Evolutionary conservation across 2,329 filamentous ascomycete genomes (phyloP), one percentile per base, ranked within the genome.

Genomic region (Aspergillus chevalieri): DNA sequence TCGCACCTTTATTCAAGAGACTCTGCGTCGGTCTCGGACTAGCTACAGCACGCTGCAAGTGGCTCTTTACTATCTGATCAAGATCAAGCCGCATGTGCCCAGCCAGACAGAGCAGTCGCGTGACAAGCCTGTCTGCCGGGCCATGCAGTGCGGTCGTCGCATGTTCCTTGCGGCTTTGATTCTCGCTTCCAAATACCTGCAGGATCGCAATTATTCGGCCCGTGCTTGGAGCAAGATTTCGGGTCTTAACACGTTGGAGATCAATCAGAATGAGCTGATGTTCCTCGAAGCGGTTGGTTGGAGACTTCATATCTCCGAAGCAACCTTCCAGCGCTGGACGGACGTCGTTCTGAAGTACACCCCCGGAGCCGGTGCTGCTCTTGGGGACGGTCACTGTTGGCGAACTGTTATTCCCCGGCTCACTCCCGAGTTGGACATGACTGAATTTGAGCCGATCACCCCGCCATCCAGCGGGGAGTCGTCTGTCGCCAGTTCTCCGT

Each of bases 181-280:
- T 57, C 78, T 98, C 49, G 93, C 93, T 2, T 97, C 93, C 33
- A 98, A 98, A 75, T 98, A 97, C 67, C 77, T 98, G 43, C 93
- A 98, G 71, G 93, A 98, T 68, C 86, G 92, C 59, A 98, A 97
- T 73, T 98, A 95, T 72, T 97, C 93, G 12, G 90, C 93, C 44
- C 85, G 92, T 49, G 93, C 93, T 39, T 98, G 93, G 93, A 97
- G 92, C 71, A 97, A 95, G 77, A 98, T 98, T 60, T 97, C 93
- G 15, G 93, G 93, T n/a, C 78, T 98, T 50, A 89, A 88, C 66
- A 91, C 90, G 3, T 77, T 82, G 49, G 93, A 98, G 73, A 97
- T 98, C 71, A 97, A 97, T 72, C 86, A 90, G 65, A 97, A 97
- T 68, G 93, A 98, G 74, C 86, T 94, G 69, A 84, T 88, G 15